These are phyloP conservation scores for Boletus huronensis DNA, from an alignment of 768 basidiomycete species.

Conservation along the genomic window DNA sequence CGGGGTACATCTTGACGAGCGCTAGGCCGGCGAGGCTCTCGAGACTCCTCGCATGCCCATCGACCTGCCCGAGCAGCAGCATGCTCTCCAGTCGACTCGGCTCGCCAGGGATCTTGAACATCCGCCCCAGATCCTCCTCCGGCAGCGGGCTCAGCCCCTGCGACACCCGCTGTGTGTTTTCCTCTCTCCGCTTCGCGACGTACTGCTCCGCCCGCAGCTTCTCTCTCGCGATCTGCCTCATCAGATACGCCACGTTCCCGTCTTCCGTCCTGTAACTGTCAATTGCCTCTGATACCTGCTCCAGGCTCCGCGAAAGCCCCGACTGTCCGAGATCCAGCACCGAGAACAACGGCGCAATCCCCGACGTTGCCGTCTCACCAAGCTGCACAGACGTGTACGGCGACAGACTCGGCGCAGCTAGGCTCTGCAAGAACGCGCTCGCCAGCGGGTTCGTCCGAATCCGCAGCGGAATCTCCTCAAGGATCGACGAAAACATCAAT, in stretches of 20 bases:
- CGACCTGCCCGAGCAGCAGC: slow-evolving; percentile 83
- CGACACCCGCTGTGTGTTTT: slow-evolving; percentile 72
- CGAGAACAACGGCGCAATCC: slow-evolving; percentile 60
- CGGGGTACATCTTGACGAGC: slow-evolving; percentile 84
- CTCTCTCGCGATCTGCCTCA: slow-evolving; percentile 86
- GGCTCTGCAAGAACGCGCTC: slow-evolving; percentile 69
- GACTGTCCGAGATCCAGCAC: slow-evolving; percentile 67
- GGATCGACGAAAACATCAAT: slow-evolving; percentile 80
- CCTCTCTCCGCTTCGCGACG: slow-evolving; percentile 83
- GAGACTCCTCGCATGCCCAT: slow-evolving; percentile 77
- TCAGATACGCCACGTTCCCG: slow-evolving; percentile 85
- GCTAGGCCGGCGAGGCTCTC: slow-evolving; percentile 56
- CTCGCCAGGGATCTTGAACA: slow-evolving; percentile 87
- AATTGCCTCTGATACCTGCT: slow-evolving; percentile 80
- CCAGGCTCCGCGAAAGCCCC: slow-evolving; percentile 71
- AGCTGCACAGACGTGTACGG: slow-evolving; percentile 37
- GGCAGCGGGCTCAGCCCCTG: slow-evolving; percentile 86
- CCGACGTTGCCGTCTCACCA: slow-evolving; percentile 37
- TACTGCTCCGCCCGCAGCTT: slow-evolving; percentile 74
- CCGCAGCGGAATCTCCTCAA: slow-evolving; percentile 83
- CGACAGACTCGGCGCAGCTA: slow-evolving; percentile 46
- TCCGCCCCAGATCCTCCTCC: slow-evolving; percentile 76
- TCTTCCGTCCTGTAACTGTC: slow-evolving; percentile 88
- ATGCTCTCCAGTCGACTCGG: slow-evolving; percentile 86
- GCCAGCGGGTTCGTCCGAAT: slow-evolving; percentile 79